Evolutionary conservation across 345 rosid species (phyloP).

Genomic region (Linum tenue): DNA sequence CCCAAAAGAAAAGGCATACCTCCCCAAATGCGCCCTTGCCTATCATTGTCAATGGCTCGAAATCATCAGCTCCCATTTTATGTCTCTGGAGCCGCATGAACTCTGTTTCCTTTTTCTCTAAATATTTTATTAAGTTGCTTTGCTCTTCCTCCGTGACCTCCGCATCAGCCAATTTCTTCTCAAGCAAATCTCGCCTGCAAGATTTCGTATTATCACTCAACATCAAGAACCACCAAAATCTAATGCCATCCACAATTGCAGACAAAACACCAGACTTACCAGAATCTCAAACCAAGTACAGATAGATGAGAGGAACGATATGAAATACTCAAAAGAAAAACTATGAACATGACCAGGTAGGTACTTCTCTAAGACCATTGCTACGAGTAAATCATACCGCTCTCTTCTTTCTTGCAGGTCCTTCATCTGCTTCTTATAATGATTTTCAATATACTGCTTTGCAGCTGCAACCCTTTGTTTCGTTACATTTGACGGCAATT

Average conservation of each 20-base stretch:
- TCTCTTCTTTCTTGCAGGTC: constrained; percentile 75
- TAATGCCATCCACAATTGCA: neutral
- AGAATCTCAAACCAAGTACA: neutral
- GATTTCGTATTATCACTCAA: constrained; percentile 10
- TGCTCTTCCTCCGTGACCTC: constrained; percentile 97
- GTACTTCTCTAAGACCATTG: neutral
- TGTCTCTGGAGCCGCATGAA: constrained; percentile 96
- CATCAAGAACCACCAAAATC: neutral
- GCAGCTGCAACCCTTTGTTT: constrained; percentile 94
- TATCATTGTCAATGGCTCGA: constrained; percentile 96
- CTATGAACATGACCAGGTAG: neutral
- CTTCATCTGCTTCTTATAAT: constrained; percentile 88
- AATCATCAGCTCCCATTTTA: constrained; percentile 98
- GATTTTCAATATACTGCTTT: constrained; percentile 90
- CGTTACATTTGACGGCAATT: constrained; percentile 79
- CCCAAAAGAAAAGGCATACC: constrained; percentile 31
- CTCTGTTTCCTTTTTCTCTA: constrained; percentile 95
- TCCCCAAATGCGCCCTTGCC: constrained; percentile 99
- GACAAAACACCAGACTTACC: neutral
- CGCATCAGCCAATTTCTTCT: constrained; percentile 96
- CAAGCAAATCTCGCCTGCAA: constrained; percentile 75
- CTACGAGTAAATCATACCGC: constrained; percentile 48
- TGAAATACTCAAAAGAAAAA: neutral
- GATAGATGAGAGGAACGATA: neutral
- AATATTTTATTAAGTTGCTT: constrained; percentile 61